Percentiles rank a stretch among this genome's conserved stretches.
These are phyloP conservation scores for Komagataella kurtzmanii DNA, from an alignment of 805 yeast species.

Conservation along the genomic window DNA sequence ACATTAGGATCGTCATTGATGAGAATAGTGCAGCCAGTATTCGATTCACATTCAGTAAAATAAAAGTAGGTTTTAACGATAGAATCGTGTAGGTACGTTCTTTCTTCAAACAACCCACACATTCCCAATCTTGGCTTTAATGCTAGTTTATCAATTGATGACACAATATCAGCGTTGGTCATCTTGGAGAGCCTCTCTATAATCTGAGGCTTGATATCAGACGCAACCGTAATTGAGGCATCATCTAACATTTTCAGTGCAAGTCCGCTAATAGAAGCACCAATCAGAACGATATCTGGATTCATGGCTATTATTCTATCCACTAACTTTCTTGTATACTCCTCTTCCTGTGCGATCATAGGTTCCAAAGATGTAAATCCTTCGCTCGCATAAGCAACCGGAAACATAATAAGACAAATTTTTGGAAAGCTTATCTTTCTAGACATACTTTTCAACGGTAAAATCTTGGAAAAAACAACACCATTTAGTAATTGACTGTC, in stretches of 20 bases:
- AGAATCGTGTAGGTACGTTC: constrained; percentile 44
- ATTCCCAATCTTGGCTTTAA: constrained; percentile 59
- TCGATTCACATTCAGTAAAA: constrained; percentile 62
- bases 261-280: constrained; percentile 69
- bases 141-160: constrained; percentile 76
- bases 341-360: constrained; percentile 76
- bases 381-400: constrained; percentile 52
- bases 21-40: constrained; percentile 73
- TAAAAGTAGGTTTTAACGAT: constrained; percentile 60
- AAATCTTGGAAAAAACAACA: constrained; percentile 66
- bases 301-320: constrained; percentile 61
- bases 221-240: constrained; percentile 71
- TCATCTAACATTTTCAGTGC: constrained; percentile 63
- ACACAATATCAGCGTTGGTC: constrained; percentile 74
- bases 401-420: constrained; percentile 76
- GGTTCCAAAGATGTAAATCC: constrained; percentile 67
- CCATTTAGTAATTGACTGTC: constrained; percentile 64
- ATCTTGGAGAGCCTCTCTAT: constrained; percentile 66
- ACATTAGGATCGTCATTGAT: constrained; percentile 49
- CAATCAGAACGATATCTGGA: constrained; percentile 71
- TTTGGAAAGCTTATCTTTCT: constrained; percentile 48
- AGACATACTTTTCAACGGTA: constrained; percentile 76
- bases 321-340: constrained; percentile 70
- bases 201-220: constrained; percentile 70
- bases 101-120: constrained; percentile 62